Evolutionary conservation across 495 filamentous ascomycete genomes (phyloP).

Genomic region (Penicillium tannophilum): DNA sequence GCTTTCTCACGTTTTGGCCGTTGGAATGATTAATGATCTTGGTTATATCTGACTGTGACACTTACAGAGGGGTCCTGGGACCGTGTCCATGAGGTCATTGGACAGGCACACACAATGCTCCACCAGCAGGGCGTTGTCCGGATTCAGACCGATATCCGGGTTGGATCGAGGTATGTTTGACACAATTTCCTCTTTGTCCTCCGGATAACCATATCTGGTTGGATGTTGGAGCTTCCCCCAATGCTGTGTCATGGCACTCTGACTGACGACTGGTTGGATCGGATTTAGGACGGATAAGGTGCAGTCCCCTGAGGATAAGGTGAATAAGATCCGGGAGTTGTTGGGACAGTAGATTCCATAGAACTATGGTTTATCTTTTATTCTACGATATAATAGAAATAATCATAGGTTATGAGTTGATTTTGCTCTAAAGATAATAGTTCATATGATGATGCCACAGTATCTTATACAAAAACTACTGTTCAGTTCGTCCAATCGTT

Average conservation of each 20-base stretch:
- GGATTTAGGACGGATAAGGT: constrained; percentile 63
- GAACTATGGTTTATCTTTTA: background rate
- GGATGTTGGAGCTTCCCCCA: background rate
- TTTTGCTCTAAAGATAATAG: background rate
- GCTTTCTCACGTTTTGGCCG: no score
- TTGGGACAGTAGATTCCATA: constrained; percentile 39
- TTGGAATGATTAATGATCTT: background rate
- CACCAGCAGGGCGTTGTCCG: constrained; percentile 79
- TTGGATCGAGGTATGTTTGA: constrained; percentile 71
- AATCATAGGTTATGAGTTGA: background rate
- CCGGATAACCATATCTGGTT: background rate
- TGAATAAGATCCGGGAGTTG: constrained; percentile 61
- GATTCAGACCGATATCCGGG: constrained; percentile 87
- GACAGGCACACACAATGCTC: constrained; percentile 83
- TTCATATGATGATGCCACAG: background rate
- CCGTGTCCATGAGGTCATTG: constrained; percentile 82
- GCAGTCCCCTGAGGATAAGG: constrained; percentile 68
- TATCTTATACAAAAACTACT: background rate
- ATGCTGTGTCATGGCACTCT: background rate
- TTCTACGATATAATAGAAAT: background rate
- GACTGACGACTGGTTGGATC: constrained; percentile 19
- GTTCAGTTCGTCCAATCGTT: background rate
- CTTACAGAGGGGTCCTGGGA: constrained; percentile 86
- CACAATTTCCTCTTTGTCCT: constrained; percentile 1
- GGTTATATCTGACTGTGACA: background rate